These are phyloP conservation scores for Zalerion maritima DNA, from an alignment of 495 filamentous ascomycete species.

Conservation along the genomic window DNA sequence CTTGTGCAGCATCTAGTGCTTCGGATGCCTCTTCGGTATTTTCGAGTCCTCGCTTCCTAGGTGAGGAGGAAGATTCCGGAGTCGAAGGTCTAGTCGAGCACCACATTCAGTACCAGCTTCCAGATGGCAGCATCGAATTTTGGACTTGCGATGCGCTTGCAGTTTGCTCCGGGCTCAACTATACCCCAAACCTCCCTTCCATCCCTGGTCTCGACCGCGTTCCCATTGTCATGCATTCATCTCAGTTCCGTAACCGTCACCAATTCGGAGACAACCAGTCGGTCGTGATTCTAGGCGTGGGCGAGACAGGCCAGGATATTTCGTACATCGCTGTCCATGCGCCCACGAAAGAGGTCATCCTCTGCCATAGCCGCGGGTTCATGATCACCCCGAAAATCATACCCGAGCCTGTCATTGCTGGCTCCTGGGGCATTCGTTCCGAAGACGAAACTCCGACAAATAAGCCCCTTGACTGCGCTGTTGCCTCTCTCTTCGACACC, in stretches of 20 bases:
- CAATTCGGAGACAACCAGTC: conserved; percentile 20
- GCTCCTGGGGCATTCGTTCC: conserved; percentile 7
- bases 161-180: conserved; percentile 24
- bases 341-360: conserved; percentile 19
- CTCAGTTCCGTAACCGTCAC: conserved; percentile 18
- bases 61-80: too few relatives aligned
- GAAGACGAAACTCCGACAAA: conserved; percentile 6
- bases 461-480: conserved; percentile 9
- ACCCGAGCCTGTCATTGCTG: conserved; percentile 3
- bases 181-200: conserved; percentile 18
- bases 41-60: too few relatives aligned
- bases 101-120: conserved; percentile 6
- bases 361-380: conserved; percentile 27
- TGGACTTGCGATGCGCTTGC: conserved; percentile 23
- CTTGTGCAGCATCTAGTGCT: too few relatives aligned
- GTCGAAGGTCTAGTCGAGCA: too few relatives aligned
- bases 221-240: conserved; percentile 21
- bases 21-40: too few relatives aligned
- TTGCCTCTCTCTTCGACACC: conserved; percentile 16
- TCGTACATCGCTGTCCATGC: conserved; percentile 23
- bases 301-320: conserved; percentile 26
- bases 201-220: conserved; percentile 21
- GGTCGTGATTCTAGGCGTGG: conserved; percentile 22
- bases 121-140: not conserved
- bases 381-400: conserved; percentile 19